phyloP scores from a whole-genome alignment of 495 filamentous ascomycete genomes.

The Hapsidospora chrysogenum region DNA sequence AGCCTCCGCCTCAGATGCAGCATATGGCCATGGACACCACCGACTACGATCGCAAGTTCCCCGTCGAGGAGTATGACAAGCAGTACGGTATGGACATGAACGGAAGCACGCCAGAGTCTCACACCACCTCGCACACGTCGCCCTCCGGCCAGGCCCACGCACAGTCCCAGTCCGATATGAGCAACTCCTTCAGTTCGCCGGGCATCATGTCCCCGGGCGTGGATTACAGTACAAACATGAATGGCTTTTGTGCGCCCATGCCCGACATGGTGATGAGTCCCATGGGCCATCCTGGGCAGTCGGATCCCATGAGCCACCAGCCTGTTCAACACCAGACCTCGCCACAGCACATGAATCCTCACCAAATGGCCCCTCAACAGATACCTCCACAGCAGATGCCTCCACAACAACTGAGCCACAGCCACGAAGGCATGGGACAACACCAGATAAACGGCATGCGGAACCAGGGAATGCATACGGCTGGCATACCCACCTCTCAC shows the following conservation, averaged over 20 bases:
- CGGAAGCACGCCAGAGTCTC: slow-evolving; percentile 6
- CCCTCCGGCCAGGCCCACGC: slow-evolving; percentile 5
- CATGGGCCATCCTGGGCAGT: slow-evolving; percentile 14
- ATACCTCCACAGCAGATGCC: not conserved
- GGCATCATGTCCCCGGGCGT: slow-evolving; percentile 26
- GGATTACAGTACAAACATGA: slow-evolving; percentile 16
- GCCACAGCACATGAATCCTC: too few species aligned
- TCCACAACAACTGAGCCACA: too few species aligned
- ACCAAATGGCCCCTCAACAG: not conserved
- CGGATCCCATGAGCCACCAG: too few species aligned
- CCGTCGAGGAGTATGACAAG: slow-evolving; percentile 17
- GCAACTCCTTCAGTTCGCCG: slow-evolving; percentile 28
- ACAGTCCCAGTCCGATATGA: slow-evolving; percentile 16
- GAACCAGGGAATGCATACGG: too few species aligned
- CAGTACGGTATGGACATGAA: slow-evolving; percentile 22
- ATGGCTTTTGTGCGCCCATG: slow-evolving; percentile 20
- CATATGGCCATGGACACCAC: slow-evolving; percentile 12
- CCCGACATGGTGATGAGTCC: slow-evolving; percentile 31
- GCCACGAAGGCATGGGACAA: not conserved
- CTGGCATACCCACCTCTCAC: too few species aligned
- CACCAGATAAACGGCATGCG: too few species aligned
- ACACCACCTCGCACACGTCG: slow-evolving; percentile 10
- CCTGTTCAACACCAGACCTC: too few species aligned
- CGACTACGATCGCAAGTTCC: slow-evolving; percentile 18
- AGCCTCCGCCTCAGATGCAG: slow-evolving; percentile 15